phyloP scores from a whole-genome alignment of 192 early-diverging fungal species.

The Chytriomyces hyalinus region DNA sequence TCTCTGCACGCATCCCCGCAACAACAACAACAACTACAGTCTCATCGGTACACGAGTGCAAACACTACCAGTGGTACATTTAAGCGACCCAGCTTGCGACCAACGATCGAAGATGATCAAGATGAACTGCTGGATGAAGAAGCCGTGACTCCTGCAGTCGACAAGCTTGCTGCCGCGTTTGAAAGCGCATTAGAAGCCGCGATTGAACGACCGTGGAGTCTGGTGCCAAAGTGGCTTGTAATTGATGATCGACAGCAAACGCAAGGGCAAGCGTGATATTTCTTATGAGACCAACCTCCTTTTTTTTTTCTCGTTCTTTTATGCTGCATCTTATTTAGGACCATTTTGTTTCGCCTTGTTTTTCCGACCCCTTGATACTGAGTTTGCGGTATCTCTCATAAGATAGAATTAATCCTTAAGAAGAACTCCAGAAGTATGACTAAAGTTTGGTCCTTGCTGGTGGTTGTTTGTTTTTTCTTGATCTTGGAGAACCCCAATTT shows the following conservation, averaged over 20 bases:
- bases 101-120: background rate
- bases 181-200: conserved; percentile 35
- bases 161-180: conserved; percentile 37
- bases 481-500: too few species aligned
- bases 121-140: background rate
- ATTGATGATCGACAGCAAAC: conserved; percentile 25
- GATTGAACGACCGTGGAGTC: conserved; percentile 38
- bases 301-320: background rate
- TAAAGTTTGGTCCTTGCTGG: too few species aligned
- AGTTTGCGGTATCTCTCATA: too few species aligned
- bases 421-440: too few species aligned
- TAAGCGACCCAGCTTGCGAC: background rate
- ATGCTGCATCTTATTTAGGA: background rate
- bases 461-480: too few species aligned
- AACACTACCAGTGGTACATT: background rate
- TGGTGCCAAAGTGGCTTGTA: conserved; percentile 40
- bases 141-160: conserved; percentile 17
- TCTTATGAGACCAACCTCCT: background rate
- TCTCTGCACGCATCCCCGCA: conserved; percentile 4
- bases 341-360: too few species aligned
- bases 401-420: too few species aligned
- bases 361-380: too few species aligned
- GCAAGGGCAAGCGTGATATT: background rate
- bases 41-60: background rate
- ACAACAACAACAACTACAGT: background rate